Evolutionary conservation across 139 green algal genomes (phyloP).

Genomic region (Astrephomene gubernaculifera): DNA sequence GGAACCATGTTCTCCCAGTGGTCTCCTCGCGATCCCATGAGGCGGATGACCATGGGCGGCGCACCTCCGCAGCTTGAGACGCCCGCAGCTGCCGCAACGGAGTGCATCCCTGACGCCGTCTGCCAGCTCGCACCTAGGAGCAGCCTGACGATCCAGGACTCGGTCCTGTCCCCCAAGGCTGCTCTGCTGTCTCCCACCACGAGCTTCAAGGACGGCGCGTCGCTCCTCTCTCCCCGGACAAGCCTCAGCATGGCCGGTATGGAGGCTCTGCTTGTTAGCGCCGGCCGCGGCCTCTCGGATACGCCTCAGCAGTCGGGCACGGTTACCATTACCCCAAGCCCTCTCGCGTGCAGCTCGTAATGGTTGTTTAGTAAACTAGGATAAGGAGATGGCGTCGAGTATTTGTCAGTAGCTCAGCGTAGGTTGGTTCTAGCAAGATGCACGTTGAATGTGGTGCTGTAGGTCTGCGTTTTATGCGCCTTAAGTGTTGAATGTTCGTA

Average conservation of each 20-base stretch:
- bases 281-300: too few species aligned
- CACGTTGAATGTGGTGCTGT: too few species aligned
- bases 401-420: too few species aligned
- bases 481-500: too few species aligned
- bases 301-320: too few species aligned
- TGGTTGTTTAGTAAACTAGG: too few species aligned
- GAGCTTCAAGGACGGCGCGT: not conserved
- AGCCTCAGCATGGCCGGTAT: not conserved
- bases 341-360: too few species aligned
- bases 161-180: not conserved
- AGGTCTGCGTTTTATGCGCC: too few species aligned
- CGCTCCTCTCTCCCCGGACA: not conserved
- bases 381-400: too few species aligned
- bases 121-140: not conserved
- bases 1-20: not conserved
- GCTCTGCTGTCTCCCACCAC: not conserved
- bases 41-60: constrained; percentile 40
- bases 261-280: not conserved
- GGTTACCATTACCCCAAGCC: too few species aligned
- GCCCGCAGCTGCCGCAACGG: not conserved
- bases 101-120: not conserved
- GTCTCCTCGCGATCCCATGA: not conserved
- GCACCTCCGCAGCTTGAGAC: not conserved
- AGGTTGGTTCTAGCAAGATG: too few species aligned
- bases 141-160: not conserved